Conservation (phyloP, 1,139 yeast species). For the Wickerhamiella pararugosa region DNA sequence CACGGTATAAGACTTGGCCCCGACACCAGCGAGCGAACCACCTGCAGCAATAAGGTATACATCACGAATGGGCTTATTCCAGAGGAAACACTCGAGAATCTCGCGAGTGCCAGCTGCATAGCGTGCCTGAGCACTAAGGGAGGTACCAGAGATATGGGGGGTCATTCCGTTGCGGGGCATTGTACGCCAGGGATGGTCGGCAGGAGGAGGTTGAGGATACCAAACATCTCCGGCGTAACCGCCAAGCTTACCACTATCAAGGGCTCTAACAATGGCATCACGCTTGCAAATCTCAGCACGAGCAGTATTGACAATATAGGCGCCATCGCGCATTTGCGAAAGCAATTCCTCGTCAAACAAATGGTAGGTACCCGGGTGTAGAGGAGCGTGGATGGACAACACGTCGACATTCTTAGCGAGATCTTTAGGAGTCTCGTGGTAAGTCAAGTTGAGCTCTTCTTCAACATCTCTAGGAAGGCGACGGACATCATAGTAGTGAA, state of each 20-base stretch:
- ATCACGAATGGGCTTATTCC: constrained; percentile 48
- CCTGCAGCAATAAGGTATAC: constrained; percentile 58
- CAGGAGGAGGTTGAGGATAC: constrained; percentile 70
- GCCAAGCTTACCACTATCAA: constrained; percentile 49
- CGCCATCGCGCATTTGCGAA: constrained; percentile 61
- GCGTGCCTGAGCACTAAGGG: constrained; percentile 64
- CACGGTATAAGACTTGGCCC: constrained; percentile 55
- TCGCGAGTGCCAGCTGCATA: constrained; percentile 55
- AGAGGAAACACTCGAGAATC: constrained; percentile 48
- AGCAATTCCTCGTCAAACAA: constrained; percentile 52
- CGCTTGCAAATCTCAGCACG: constrained; percentile 68
- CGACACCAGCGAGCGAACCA: constrained; percentile 42
- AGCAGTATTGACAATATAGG: constrained; percentile 71
- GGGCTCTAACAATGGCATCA: constrained; percentile 63
- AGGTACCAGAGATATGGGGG: constrained; percentile 69
- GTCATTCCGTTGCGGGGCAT: constrained; percentile 73
- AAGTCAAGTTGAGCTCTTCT: constrained; percentile 41
- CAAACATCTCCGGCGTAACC: constrained; percentile 84
- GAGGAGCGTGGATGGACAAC: constrained; percentile 66
- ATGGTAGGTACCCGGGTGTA: constrained; percentile 55
- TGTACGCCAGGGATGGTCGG: constrained; percentile 61
- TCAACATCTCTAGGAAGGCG: constrained; percentile 44
- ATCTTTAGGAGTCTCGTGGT: constrained; percentile 51
- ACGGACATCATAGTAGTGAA: constrained; percentile 66
- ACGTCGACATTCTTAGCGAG: constrained; percentile 55